Evolutionary conservation across 768 basidiomycete species (phyloP), one percentile per base, ranked within the genome.

Genomic region (Mycena albidolilacea): DNA sequence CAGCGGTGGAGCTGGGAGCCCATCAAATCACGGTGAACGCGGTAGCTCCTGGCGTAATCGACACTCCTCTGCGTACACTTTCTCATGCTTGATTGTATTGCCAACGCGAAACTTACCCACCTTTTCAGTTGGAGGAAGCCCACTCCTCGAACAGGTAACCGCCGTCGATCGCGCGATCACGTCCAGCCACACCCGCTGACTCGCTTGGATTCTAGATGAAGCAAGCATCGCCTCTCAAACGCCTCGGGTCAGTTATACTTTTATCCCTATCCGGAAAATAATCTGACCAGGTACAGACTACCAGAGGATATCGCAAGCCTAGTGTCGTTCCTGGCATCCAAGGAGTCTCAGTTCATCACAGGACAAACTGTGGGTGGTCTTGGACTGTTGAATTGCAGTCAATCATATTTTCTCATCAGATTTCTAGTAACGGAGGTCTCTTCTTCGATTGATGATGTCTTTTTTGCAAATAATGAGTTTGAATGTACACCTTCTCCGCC

Each of bases 251-350:
- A 35, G 61, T 58, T 46, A 46, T 35, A 0, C 1, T 23, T 9
- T 30, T 30, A 30, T 30, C 30, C 15, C 30, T 19, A 5, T 23
- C 8, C 38, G 1, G 30, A 59, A 7, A 44, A 38, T 48, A 10
- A 17, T 63, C 30, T 2, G 10, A 15, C 39, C 30, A 3, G 3
- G 3, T 21, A 7, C n/a, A 72, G 70, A 37, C 9, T 12, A 3
- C 52, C 79, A 1, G 44, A 72, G 8, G 80, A 82, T 44, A 62
- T 82, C 39, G 77, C 81, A 0, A 62, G 54, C 8, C 44, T 82
- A 5, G 81, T 82, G 1, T 78, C 81, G 15, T 82, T 79, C 73
- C 67, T 82, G 35, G 81, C 77, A 6, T 78, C 79, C 3, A 73
- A 75, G 35, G 78, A 82, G 15, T 77, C 81, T 5, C 58, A 62